Evolutionary conservation across 2,329 filamentous ascomycete species (phyloP), one percentile per base, ranked within the genome.

Genomic region (Ceratocystis cubensis): DNA sequence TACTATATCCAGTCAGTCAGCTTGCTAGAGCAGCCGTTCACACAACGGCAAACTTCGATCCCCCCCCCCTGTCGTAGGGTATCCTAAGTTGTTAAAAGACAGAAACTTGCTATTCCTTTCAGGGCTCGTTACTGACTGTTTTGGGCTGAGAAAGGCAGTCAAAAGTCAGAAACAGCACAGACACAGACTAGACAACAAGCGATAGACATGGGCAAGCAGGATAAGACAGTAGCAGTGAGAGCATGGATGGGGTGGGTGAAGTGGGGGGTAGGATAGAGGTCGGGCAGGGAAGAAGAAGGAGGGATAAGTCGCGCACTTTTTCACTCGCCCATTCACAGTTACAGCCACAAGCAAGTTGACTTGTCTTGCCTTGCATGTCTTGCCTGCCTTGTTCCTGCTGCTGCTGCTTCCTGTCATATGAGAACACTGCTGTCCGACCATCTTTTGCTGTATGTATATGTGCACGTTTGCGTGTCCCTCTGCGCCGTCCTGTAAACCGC

Each of bases 351-450:
- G n/a, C 45, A 50, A 13, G 20, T 53, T 53, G 53, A 22, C 25
- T 30, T 57, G 50, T 57, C 22, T 57, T 57, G 50, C 50, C 50
- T 57, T 57, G 50, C 25, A 22, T 50, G 46, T 50, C 46, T 50
- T 22, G 17, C 46, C 13, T 56, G 46, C 20, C 20, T 10, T 57
- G 22, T n/a, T 15, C 50, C 22, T 22, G 2, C 22, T 22, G 22
- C 22, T 56, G n/a, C 28, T 13, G 2, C 25, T 20, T 22, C 46
- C 20, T 22, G 17, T n/a, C 46, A 20, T 22, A 20, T 22, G n/a
- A 37, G 8, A 37, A 37, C 22, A 22, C 33, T 56, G 2, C 22
- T 30, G 22, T n/a, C 46, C n/a, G 6, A 22, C 7, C n/a, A 7
- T 22, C 6, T 50, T 25, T 13, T 53, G 48, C 17, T 48, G 45